phyloP scores from a whole-genome alignment of 2,329 filamentous ascomycete species.

The Whalleya microplaca region DNA sequence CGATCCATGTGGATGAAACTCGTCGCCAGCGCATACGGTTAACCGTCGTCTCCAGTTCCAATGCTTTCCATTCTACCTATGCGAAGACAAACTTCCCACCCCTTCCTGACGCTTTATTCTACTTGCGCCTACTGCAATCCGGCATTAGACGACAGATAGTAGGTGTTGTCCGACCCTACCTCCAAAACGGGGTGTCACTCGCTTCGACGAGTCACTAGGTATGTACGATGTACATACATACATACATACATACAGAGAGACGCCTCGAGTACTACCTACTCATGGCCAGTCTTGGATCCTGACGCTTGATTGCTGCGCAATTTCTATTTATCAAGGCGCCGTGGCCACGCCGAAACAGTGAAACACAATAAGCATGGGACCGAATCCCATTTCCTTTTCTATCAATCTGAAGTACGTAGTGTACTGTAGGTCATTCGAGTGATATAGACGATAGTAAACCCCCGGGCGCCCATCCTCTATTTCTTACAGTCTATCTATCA shows the following conservation, averaged over 20 bases:
- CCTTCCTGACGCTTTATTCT: constrained; percentile 2
- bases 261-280: constrained; percentile 11
- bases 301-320: constrained; percentile 16
- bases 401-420: neutral
- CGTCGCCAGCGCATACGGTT: constrained; percentile 37
- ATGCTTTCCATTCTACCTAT: constrained; percentile 18
- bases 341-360: constrained; percentile 34
- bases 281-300: constrained; percentile 7
- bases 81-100: constrained; percentile 17
- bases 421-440: constrained; percentile 2
- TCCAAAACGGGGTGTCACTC: constrained; percentile 24
- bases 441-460: constrained; percentile 4
- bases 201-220: constrained; percentile 16
- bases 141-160: constrained; percentile 12
- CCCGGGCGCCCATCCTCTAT: constrained; percentile 1
- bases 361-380: constrained; percentile 34
- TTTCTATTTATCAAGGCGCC: constrained; percentile 28
- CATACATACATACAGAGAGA: constrained; percentile 11
- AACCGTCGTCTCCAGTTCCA: constrained; percentile 26
- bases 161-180: constrained; percentile 22
- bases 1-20: constrained; percentile 38
- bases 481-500: constrained; percentile 6
- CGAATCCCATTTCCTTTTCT: constrained; percentile 27
- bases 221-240: neutral
- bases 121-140: constrained; percentile 21